phyloP scores from a whole-genome alignment of 2,329 filamentous ascomycete genomes.

The Botrytis tulipae region DNA sequence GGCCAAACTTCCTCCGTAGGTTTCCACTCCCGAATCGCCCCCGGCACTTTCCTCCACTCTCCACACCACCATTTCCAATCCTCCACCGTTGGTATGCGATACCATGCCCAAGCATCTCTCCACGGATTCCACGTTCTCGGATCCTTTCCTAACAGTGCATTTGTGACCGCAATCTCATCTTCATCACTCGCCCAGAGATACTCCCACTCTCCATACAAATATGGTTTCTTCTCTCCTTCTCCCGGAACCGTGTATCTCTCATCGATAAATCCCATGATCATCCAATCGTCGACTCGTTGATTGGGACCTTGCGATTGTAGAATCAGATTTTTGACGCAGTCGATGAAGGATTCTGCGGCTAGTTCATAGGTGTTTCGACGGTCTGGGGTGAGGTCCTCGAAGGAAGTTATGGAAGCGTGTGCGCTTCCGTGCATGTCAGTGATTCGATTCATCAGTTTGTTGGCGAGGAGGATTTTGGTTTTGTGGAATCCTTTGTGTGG shows the following conservation, averaged over 20 bases:
- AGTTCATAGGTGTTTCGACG: neutral
- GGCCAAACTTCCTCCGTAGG: neutral
- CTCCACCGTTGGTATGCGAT: neutral
- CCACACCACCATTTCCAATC: slow-evolving; percentile 10
- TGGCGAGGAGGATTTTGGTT: neutral
- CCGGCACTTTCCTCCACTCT: slow-evolving; percentile 8
- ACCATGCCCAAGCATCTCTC: neutral
- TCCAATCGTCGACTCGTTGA: neutral
- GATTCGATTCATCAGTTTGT: neutral
- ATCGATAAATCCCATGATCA: neutral
- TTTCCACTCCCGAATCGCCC: neutral
- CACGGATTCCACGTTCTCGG: rapidly evolving
- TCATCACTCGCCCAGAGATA: neutral
- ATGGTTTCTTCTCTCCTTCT: neutral
- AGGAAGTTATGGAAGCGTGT: neutral
- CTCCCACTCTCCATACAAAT: neutral
- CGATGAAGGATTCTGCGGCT: neutral
- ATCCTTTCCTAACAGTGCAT: rapidly evolving
- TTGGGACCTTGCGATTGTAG: too few species aligned
- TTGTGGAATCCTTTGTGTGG: neutral
- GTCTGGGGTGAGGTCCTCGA: neutral
- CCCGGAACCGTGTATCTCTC: neutral
- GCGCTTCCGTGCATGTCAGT: neutral
- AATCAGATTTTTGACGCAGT: neutral
- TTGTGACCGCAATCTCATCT: neutral